A percentile compares a stretch with the other conserved stretches of the same genome.
phyloP scores from a whole-genome alignment of 805 yeast genomes.

The Priceomyces melissophilus region DNA sequence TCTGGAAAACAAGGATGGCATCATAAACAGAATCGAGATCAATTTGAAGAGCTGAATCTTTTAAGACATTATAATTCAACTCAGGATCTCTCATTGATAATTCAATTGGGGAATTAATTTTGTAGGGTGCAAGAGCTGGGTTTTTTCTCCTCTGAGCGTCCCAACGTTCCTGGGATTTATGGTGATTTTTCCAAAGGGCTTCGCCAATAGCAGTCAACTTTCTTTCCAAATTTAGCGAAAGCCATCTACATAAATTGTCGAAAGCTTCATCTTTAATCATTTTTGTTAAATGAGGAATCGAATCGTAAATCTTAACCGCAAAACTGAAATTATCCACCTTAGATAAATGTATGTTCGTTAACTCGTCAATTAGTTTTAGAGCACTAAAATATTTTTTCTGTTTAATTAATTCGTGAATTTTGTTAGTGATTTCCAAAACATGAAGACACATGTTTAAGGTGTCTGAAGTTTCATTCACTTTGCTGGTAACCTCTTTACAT shows the following conservation, averaged over 20 bases:
- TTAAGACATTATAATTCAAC: conserved; percentile 46
- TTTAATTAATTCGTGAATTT: conserved; percentile 75
- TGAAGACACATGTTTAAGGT: conserved; percentile 72
- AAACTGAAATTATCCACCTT: conserved; percentile 73
- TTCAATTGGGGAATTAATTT: conserved; percentile 86
- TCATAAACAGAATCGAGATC: conserved; percentile 77
- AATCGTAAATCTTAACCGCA: conserved; percentile 64
- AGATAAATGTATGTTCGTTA: conserved; percentile 64
- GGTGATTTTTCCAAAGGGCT: conserved; percentile 51
- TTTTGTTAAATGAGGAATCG: conserved; percentile 72
- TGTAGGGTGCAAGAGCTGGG: conserved; percentile 45
- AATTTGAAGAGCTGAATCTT: conserved; percentile 37
- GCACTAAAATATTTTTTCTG: conserved; percentile 81
- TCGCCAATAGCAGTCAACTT: conserved; percentile 60
- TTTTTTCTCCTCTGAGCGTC: conserved; percentile 41
- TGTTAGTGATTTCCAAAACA: conserved; percentile 81
- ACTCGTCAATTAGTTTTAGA: conserved; percentile 72
- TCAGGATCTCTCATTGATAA: conserved; percentile 63
- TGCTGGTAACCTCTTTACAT: conserved; percentile 58
- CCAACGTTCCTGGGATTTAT: conserved; percentile 60
- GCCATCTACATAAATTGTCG: conserved; percentile 61
- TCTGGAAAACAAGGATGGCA: conserved; percentile 74
- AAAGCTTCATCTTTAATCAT: conserved; percentile 74
- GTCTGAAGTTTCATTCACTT: conserved; percentile 67
- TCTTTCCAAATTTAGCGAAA: conserved; percentile 57